Conservation (phyloP, 306 rosid species). For the Prosopis cineraria region DNA sequence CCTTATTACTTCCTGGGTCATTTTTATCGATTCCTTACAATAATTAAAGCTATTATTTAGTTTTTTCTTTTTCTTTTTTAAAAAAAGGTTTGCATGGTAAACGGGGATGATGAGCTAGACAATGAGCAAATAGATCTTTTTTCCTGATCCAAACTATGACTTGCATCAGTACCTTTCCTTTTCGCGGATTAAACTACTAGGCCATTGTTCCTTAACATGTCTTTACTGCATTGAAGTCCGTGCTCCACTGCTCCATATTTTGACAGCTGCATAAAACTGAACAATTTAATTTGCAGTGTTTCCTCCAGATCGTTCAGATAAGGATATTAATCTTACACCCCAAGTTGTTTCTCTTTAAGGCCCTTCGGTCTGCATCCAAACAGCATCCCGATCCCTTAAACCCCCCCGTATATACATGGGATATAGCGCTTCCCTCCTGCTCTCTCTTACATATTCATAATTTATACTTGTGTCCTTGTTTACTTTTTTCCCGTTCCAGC, state of each 20-base stretch:
- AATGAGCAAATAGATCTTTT: slow-evolving; percentile 23
- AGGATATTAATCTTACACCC: slow-evolving; percentile 26
- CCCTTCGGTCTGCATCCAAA: slow-evolving; percentile 34
- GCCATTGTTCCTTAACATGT: slow-evolving; percentile 79
- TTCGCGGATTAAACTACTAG: slow-evolving; percentile 79
- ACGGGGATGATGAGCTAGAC: slow-evolving; percentile 15
- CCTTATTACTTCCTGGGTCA: background rate
- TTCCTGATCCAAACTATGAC: slow-evolving; percentile 57
- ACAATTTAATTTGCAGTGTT: slow-evolving; percentile 49
- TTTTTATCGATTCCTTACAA: slow-evolving; percentile 7
- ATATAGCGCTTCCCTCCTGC: slow-evolving; percentile 26
- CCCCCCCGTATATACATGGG: slow-evolving; percentile 43
- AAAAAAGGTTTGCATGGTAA: slow-evolving; percentile 59
- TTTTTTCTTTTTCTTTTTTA: background rate
- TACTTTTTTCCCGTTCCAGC: slow-evolving; percentile 27
- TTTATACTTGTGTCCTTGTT: slow-evolving; percentile 13
- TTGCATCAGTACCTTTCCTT: slow-evolving; percentile 53
- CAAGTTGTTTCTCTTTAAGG: slow-evolving; percentile 30
- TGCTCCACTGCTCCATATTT: slow-evolving; percentile 42
- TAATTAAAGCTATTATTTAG: background rate
- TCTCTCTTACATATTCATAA: slow-evolving; percentile 3
- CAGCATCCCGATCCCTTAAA: slow-evolving; percentile 26
- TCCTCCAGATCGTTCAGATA: slow-evolving; percentile 42
- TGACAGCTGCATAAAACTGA: slow-evolving; percentile 43
- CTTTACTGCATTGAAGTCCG: slow-evolving; percentile 74